These are phyloP conservation scores for Aspergillus unguis DNA, from an alignment of 2,329 filamentous ascomycete genomes.

Conservation along the genomic window DNA sequence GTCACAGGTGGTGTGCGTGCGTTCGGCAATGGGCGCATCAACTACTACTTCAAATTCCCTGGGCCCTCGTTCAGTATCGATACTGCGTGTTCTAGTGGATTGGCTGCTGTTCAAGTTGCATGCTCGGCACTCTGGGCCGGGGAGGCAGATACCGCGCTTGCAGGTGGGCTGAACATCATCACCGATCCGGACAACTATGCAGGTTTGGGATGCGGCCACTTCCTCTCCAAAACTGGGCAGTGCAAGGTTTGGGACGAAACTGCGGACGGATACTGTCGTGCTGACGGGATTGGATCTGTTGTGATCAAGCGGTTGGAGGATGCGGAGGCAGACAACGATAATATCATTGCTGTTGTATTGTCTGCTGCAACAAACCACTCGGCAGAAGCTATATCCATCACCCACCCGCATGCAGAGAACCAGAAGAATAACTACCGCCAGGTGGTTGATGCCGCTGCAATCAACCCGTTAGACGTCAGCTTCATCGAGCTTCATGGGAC, in stretches of 20 bases:
- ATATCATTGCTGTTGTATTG: conserved; percentile 43
- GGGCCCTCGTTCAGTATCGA: conserved; percentile 70
- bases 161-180: conserved; percentile 68
- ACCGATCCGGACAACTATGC: conserved; percentile 77
- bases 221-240: conserved; percentile 36
- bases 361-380: conserved; percentile 45
- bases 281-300: conserved; percentile 49
- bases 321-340: conserved; percentile 50
- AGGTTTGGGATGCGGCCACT: conserved; percentile 58
- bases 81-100: conserved; percentile 63
- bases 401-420: conserved; percentile 40
- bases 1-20: conserved; percentile 60
- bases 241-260: conserved; percentile 50
- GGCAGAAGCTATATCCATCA: conserved; percentile 45
- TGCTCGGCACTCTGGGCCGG: conserved; percentile 69
- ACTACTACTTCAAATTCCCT: conserved; percentile 72
- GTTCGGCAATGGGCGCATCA: conserved; percentile 62
- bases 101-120: conserved; percentile 66
- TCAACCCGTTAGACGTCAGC: conserved; percentile 36
- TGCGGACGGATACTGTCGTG: conserved; percentile 56
- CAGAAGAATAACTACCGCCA: conserved; percentile 37
- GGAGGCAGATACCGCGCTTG: conserved; percentile 75
- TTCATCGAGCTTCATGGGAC: conserved; percentile 44
- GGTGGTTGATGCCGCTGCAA: conserved; percentile 35
- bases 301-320: conserved; percentile 52